Base-by-base conservation (phyloP, 176 grass and related monocot genomes). In the Avena sativa region DNA sequence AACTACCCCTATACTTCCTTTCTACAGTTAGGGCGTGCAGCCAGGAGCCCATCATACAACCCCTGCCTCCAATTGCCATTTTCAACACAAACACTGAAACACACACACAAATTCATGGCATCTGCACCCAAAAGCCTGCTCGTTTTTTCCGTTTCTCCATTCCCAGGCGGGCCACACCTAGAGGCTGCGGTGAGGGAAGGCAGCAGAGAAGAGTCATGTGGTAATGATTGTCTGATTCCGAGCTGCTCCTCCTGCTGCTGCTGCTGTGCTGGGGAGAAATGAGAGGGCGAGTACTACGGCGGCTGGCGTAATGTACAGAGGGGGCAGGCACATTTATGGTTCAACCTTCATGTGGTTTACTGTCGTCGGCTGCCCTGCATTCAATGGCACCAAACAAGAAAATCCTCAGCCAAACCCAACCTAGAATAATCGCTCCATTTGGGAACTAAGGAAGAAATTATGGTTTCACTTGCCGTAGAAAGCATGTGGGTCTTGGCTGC, bases 311-410 rank as follows among this genome's bases (percentile, higher is more conserved):
- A 62, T 84, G 52, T 88, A 88, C 62, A 71, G 64, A 47, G 47
- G 44, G 44, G 68, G 32, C 26, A 16, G 57, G 14, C 51, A 28
- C 75, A 86, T 82, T 90, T 78, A 90, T 77, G 44, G 83, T 76
- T 86, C 88, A 36, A 69, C 84, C 88, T 86, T 86, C 78, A 70
- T 86, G 78, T 86, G 83, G 17, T 81, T 76, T 34, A 55, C 83
- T 80, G 77, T 60, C 34, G 46, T 28, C 74, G 74, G n/a, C 70
- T 60, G 26, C 2, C 88, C 88, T 89, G 88, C 88, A 60, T 58
- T 76, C 46, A 76, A 26, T 66, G 16, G 12, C 20, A 4, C 28
- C 40, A 10, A 76, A 88, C 86, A 65, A 43, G 40, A 2, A 44
- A 15, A 74, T 30, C 17, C 53, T 81, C 80, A 77, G 40, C 86